Percentiles rank a stretch among this genome's conserved stretches.
These are phyloP conservation scores for Oryza meridionalis DNA, from an alignment of 176 grass and related monocot genomes.

Conservation along the genomic window DNA sequence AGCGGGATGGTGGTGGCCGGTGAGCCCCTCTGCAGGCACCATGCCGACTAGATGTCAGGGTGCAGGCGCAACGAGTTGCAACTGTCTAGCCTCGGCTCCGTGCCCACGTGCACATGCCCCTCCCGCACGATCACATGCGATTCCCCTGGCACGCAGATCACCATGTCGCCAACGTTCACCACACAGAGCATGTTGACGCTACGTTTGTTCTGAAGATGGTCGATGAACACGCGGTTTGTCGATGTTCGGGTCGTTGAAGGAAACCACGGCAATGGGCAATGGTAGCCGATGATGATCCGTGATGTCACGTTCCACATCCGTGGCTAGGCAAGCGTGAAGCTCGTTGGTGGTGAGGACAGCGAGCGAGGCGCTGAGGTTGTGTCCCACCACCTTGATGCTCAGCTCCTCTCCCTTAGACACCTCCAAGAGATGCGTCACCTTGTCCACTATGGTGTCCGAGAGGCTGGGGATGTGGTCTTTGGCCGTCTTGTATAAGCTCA, in stretches of 20 bases:
- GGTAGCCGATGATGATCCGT: neutral
- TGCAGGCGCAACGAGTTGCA: conserved; percentile 58
- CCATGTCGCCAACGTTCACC: conserved; percentile 77
- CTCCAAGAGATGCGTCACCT: conserved; percentile 51
- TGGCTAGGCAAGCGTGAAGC: conserved; percentile 43
- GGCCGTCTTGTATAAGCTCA: conserved; percentile 66
- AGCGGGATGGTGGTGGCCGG: too few relatives aligned
- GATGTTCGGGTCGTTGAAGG: conserved; percentile 64
- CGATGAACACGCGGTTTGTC: conserved; percentile 62
- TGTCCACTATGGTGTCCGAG: conserved; percentile 51
- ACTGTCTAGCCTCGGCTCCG: conserved; percentile 60
- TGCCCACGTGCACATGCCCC: conserved; percentile 56
- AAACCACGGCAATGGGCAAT: conserved; percentile 61
- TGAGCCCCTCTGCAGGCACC: conserved; percentile 29
- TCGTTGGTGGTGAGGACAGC: conserved; percentile 73
- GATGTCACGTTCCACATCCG: neutral
- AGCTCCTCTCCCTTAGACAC: conserved; percentile 72
- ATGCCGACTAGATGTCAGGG: conserved; percentile 52
- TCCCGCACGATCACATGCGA: conserved; percentile 8
- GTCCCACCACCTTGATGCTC: conserved; percentile 71
- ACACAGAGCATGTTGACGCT: conserved; percentile 63
- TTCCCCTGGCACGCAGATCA: conserved; percentile 55
- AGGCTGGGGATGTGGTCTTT: conserved; percentile 59
- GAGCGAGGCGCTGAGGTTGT: conserved; percentile 68
- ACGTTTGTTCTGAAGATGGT: conserved; percentile 27